phyloP scores from a whole-genome alignment of 2,329 filamentous ascomycete species.

The Venturia carpophila region DNA sequence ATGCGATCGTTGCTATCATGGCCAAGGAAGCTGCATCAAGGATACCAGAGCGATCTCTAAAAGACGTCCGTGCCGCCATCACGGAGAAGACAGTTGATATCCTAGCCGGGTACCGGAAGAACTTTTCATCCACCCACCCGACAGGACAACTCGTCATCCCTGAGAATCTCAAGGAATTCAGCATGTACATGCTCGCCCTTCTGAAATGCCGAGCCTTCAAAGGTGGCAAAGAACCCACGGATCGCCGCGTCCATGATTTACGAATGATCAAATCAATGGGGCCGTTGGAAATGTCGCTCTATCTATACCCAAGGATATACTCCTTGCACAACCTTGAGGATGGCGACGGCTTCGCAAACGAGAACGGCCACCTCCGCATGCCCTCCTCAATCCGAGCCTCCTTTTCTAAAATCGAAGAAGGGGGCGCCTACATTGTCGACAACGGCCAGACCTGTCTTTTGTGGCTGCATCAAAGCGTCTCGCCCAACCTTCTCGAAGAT shows the following conservation, averaged over 20 bases:
- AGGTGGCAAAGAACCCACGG: conserved; percentile 79
- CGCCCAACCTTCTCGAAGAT: conserved; percentile 81
- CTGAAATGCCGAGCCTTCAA: conserved; percentile 91
- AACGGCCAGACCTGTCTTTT: conserved; percentile 88
- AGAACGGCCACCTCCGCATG: conserved; percentile 79
- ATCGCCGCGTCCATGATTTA: conserved; percentile 85
- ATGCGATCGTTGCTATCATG: conserved; percentile 79
- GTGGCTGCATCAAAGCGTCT: conserved; percentile 89
- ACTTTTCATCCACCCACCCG: conserved; percentile 79
- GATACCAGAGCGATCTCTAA: conserved; percentile 66
- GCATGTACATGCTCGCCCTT: conserved; percentile 89
- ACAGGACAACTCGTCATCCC: conserved; percentile 90
- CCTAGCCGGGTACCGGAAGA: conserved; percentile 83
- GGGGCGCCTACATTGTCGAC: conserved; percentile 89
- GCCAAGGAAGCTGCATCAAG: conserved; percentile 92
- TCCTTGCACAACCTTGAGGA: conserved; percentile 82
- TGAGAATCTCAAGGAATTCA: conserved; percentile 90
- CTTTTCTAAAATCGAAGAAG: conserved; percentile 82
- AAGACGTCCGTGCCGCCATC: conserved; percentile 74
- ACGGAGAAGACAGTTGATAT: conserved; percentile 92
- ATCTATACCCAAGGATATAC: conserved; percentile 91
- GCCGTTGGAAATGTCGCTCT: conserved; percentile 74
- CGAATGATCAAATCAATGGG: conserved; percentile 86
- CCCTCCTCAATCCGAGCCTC: conserved; percentile 73
- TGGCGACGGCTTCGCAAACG: conserved; percentile 87